phyloP scores from a whole-genome alignment of 2,329 filamentous ascomycete species.

The Ascochyta koolunga region DNA sequence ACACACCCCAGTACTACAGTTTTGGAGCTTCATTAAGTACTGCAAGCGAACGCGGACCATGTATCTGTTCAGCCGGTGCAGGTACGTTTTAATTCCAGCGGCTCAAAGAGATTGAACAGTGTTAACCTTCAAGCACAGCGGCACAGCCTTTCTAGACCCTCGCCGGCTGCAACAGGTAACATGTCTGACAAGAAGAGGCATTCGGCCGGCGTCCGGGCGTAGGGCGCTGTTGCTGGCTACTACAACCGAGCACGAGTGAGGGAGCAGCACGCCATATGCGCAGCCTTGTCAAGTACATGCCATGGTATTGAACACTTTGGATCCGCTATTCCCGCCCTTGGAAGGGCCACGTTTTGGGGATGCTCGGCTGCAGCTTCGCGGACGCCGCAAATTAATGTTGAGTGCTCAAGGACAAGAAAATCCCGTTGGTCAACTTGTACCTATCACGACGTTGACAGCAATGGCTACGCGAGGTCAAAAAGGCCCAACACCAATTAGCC shows the following conservation, averaged over 20 bases:
- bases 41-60: slow-evolving; percentile 40
- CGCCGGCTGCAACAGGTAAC: slow-evolving; percentile 33
- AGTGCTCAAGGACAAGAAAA: background rate
- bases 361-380: slow-evolving; percentile 14
- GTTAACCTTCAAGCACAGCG: slow-evolving; percentile 33
- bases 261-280: slow-evolving; percentile 20
- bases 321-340: slow-evolving; percentile 15
- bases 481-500: slow-evolving; percentile 44
- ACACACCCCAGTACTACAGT: slow-evolving; percentile 36
- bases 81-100: slow-evolving; percentile 36
- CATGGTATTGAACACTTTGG: slow-evolving; percentile 20
- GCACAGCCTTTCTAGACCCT: slow-evolving; percentile 18
- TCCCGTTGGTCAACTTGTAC: slow-evolving; percentile 4
- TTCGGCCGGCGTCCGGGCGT: slow-evolving; percentile 24
- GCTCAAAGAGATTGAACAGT: slow-evolving; percentile 37
- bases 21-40: slow-evolving; percentile 35
- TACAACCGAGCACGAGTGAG: slow-evolving; percentile 19
- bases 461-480: slow-evolving; percentile 24
- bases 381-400: slow-evolving; percentile 11
- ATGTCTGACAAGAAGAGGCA: slow-evolving; percentile 29
- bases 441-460: slow-evolving; percentile 15
- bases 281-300: slow-evolving; percentile 18
- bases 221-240: slow-evolving; percentile 23
- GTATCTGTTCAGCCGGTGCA: slow-evolving; percentile 45
- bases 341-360: slow-evolving; percentile 18